These are phyloP conservation scores for Chaetomium cochliodes DNA, from an alignment of 495 filamentous ascomycete genomes.

Conservation along the genomic window DNA sequence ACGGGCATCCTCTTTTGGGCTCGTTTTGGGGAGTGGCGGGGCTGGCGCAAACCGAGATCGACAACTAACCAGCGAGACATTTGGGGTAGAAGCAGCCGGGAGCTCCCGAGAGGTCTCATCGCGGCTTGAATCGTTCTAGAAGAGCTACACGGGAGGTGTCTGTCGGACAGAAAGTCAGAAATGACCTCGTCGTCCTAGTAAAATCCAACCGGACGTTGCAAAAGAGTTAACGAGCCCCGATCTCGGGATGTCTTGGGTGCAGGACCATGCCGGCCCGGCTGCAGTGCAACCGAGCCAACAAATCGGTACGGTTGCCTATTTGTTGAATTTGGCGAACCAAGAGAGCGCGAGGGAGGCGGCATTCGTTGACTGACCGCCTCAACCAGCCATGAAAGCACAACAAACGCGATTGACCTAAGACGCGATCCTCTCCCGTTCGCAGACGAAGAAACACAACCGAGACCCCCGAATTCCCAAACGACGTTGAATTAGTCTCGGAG, in stretches of 20 bases:
- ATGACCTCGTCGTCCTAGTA: not conserved
- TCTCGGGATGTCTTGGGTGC: conserved; percentile 4
- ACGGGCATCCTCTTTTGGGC: not conserved
- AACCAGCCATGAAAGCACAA: not conserved
- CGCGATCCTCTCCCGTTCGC: not conserved
- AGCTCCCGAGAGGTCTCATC: conserved; percentile 1
- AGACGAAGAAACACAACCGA: not conserved
- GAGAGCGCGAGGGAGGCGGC: not conserved
- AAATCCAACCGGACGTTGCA: conserved; percentile 1
- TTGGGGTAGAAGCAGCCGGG: not conserved
- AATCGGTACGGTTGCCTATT: conserved; percentile 13
- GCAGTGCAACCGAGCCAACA: conserved; percentile 12
- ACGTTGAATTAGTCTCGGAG: conserved; percentile 9
- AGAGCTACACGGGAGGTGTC: not conserved
- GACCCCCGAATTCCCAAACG: not conserved
- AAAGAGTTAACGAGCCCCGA: conserved; percentile 1
- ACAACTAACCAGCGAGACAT: not conserved
- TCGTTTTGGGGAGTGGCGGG: not conserved
- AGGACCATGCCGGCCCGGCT: conserved; percentile 7
- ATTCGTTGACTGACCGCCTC: not conserved
- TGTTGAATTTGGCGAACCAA: not conserved
- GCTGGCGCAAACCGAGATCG: conserved; percentile 3
- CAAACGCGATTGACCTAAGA: not conserved
- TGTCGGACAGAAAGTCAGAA: not conserved
- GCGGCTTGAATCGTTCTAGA: not conserved